Evolutionary conservation across 78 protist species (phyloP).

Genomic region (Reticulomyxa filosa): DNA sequence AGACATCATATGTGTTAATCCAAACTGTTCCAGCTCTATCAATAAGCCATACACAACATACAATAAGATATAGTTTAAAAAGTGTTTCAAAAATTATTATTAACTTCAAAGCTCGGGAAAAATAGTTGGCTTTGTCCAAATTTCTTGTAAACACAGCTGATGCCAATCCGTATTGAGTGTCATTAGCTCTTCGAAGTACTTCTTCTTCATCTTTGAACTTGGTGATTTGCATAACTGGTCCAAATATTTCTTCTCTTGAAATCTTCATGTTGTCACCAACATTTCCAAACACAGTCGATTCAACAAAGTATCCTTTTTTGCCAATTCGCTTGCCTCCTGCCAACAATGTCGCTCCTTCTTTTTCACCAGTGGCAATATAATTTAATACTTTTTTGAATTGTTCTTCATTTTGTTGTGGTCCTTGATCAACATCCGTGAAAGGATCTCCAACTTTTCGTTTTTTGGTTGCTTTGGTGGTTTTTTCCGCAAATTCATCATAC

Average conservation of each 20-base stretch:
- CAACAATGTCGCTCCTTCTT: background rate
- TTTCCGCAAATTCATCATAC: conserved; percentile 29
- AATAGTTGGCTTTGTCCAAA: background rate
- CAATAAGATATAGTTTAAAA: too few relatives aligned
- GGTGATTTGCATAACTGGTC: background rate
- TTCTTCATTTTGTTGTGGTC: background rate
- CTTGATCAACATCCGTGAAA: background rate
- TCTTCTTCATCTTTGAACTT: background rate
- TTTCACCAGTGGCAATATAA: background rate
- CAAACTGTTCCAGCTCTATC: conserved; percentile 1
- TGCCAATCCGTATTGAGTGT: background rate
- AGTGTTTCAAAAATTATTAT: too few relatives aligned
- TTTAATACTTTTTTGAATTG: background rate
- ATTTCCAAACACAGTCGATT: background rate
- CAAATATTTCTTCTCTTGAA: background rate
- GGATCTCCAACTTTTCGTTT: background rate
- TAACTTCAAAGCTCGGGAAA: too few relatives aligned
- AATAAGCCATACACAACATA: too few relatives aligned
- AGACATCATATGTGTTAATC: background rate
- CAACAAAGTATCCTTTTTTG: background rate
- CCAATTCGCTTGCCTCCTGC: background rate
- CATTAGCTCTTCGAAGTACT: background rate
- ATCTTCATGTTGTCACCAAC: background rate
- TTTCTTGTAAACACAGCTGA: background rate
- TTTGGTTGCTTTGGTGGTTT: background rate